Evolutionary conservation across 345 rosid species (phyloP), one percentile per base, ranked within the genome.

Genomic region (Mallotus nudiflorus): DNA sequence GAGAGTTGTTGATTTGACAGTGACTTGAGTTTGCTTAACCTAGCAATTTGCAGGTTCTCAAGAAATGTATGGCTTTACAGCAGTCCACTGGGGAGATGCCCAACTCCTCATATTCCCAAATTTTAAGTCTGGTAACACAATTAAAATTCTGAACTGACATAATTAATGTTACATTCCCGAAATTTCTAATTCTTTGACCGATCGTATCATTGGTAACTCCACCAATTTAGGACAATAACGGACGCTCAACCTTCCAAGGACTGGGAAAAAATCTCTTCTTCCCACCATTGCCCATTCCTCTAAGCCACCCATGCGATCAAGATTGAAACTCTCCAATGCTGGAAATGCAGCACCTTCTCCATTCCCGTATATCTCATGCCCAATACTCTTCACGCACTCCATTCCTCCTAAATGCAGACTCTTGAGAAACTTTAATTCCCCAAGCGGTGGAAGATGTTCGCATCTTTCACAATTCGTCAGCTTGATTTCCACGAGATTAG

Each of bases 361-460:
- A n/a, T 40, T 15, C 40, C 75, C 59, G 9, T 64, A 55, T 28
- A 55, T 5, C 16, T 65, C 57, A 46, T 12, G 7, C 10, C 55
- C 62, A 39, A 67, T 54, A 8, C 5, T 15, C 39, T 42, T 54
- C 51, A 42, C 51, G 0, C 18, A 51, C 12, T 27, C 14, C 61
- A 73, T 65, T 46, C 40, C 20, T 3, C 2, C 0, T 22, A 73
- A 44, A 1, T 45, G 2, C 6, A 56, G 65, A 44, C 8, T 2
- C 31, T 46, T 25, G 20, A 73, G 76, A 35, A 22, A 57, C 42
- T 18, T 44, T 10, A 72, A 48, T 13, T 54, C 27, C 19, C 69
- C 65, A 9, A 72, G 45, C 1, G 48, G 51, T 48, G 76, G 70
- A 35, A 73, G 54, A 9, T 56, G 65, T 35, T 56, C 59, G 19